phyloP scores from a whole-genome alignment of 2,329 filamentous ascomycete species.

The Aspergillus felis region DNA sequence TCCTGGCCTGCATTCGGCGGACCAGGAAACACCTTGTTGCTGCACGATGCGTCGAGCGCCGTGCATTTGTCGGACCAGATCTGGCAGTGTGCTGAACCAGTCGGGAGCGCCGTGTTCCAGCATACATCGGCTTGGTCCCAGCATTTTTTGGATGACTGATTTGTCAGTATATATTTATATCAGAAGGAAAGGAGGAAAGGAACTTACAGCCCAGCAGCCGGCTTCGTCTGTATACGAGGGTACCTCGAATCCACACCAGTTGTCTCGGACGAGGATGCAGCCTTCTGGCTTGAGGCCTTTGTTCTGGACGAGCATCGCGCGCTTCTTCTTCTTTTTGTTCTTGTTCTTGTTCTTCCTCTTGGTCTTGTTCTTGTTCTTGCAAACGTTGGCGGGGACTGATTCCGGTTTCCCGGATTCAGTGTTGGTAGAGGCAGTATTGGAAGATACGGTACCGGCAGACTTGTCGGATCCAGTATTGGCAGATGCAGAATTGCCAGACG shows the following conservation, averaged over 20 bases:
- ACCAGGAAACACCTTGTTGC: constrained; percentile 38
- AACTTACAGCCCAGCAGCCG: constrained; percentile 56
- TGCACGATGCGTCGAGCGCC: constrained; percentile 40
- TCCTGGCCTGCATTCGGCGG: constrained; percentile 42
- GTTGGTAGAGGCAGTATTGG: too few species aligned
- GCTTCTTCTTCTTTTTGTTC: not conserved
- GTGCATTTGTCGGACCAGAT: constrained; percentile 62
- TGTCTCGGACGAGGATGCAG: constrained; percentile 64
- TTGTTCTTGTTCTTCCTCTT: too few species aligned
- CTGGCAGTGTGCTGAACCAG: constrained; percentile 57
- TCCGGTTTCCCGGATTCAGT: not conserved
- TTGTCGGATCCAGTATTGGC: too few species aligned
- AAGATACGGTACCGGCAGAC: too few species aligned
- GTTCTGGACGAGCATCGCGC: constrained; percentile 28
- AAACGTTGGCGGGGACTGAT: not conserved
- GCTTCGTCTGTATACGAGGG: constrained; percentile 51
- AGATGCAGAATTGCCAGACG: too few species aligned
- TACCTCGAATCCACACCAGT: constrained; percentile 67
- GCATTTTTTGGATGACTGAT: constrained; percentile 48
- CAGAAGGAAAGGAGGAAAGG: not conserved
- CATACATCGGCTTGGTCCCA: constrained; percentile 59
- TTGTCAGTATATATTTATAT: not conserved
- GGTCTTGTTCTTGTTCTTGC: not conserved
- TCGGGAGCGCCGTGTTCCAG: constrained; percentile 56
- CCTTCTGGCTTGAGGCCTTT: constrained; percentile 52